Evolutionary conservation across 768 basidiomycete genomes (phyloP).

Genomic region (Lactarius quietus): DNA sequence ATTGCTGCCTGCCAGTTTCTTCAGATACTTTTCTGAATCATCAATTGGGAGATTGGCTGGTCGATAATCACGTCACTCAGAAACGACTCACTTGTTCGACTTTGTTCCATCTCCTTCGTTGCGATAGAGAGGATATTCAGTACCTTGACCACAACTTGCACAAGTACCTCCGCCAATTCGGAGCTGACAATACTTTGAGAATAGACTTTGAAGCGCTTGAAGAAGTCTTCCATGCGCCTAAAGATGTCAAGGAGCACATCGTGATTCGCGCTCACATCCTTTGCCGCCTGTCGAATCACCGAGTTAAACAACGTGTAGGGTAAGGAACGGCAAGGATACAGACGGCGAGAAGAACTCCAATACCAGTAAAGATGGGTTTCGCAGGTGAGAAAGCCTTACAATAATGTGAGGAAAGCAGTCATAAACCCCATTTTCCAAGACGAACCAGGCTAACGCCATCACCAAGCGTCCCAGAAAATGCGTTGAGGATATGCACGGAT

Average conservation of each 20-base stretch:
- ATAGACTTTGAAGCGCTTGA: slow-evolving; percentile 1
- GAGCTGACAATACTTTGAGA: not conserved
- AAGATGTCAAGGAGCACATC: not conserved
- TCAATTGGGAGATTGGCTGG: not conserved
- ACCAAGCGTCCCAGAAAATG: not conserved
- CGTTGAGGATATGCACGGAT: not conserved
- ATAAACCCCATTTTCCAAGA: too few species aligned
- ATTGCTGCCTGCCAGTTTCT: not conserved
- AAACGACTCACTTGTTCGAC: not conserved
- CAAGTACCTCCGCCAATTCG: not conserved
- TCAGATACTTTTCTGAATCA: not conserved
- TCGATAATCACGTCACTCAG: not conserved
- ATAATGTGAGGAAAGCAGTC: not conserved
- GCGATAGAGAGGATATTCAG: slow-evolving; percentile 4
- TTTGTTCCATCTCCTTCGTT: not conserved
- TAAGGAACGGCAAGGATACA: too few species aligned
- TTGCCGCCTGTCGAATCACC: too few species aligned
- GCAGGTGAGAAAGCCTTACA: slow-evolving; percentile 4
- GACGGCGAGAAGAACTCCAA: too few species aligned
- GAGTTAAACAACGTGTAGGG: too few species aligned
- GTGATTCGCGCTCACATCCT: too few species aligned
- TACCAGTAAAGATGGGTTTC: not conserved
- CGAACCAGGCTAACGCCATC: not conserved
- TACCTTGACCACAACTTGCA: not conserved
- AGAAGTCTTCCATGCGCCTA: not conserved